Conservation (phyloP, 2,329 filamentous ascomycete species). For the Pseudogymnoascus verrucosus region DNA sequence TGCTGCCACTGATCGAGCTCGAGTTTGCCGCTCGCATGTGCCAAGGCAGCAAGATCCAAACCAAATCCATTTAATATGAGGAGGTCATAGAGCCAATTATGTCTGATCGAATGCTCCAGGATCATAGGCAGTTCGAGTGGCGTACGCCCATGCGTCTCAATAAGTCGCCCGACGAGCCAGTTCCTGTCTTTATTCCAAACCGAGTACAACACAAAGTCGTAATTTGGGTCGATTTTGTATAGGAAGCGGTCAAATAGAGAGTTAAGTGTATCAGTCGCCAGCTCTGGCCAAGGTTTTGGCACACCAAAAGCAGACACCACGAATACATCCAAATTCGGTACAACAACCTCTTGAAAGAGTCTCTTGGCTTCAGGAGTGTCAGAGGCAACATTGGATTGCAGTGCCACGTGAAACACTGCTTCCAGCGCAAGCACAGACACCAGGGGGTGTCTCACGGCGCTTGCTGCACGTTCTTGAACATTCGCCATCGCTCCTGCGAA, state of each 20-base stretch:
- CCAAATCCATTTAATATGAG: constrained; percentile 62
- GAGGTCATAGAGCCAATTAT: constrained; percentile 77
- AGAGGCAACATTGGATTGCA: constrained; percentile 53
- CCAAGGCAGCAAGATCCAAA: constrained; percentile 77
- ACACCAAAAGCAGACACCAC: constrained; percentile 71
- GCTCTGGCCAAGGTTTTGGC: constrained; percentile 65
- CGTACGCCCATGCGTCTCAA: constrained; percentile 65
- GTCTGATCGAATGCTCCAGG: constrained; percentile 71
- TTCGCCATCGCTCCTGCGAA: constrained; percentile 53
- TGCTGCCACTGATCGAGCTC: constrained; percentile 77
- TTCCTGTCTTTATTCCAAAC: constrained; percentile 84
- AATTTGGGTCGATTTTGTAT: constrained; percentile 66
- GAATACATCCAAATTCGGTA: constrained; percentile 71
- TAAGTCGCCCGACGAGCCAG: constrained; percentile 75
- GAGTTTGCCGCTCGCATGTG: constrained; percentile 71
- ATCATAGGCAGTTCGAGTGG: constrained; percentile 61
- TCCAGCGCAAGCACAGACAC: constrained; percentile 80
- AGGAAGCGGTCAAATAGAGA: constrained; percentile 79
- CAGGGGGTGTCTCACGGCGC: constrained; percentile 74
- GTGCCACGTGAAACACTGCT: constrained; percentile 56
- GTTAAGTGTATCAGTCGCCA: constrained; percentile 67
- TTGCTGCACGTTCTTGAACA: constrained; percentile 50
- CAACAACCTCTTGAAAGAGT: constrained; percentile 58
- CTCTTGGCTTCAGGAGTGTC: constrained; percentile 56
- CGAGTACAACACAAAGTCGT: constrained; percentile 83